Evolutionary conservation across 1,284 basidiomycete species (phyloP).

Genomic region (Testicularia cyperi): DNA sequence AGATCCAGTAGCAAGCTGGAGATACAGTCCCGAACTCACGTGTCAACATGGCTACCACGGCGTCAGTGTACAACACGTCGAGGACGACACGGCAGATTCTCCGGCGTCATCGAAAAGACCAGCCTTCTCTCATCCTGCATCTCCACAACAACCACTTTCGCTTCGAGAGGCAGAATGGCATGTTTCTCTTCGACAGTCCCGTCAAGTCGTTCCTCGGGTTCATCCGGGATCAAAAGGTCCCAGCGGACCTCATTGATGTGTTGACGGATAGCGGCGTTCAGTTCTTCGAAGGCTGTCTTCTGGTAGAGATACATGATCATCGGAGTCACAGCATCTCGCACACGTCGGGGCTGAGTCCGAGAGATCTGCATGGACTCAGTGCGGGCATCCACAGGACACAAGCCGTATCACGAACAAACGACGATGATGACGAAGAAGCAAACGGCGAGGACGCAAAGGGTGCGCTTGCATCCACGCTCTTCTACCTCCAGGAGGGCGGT

Average conservation of each 20-base stretch:
- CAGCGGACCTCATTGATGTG: slow-evolving; percentile 52
- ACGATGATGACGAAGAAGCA: background rate
- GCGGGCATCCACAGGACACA: background rate
- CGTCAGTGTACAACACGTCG: slow-evolving; percentile 56
- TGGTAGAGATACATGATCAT: slow-evolving; percentile 58
- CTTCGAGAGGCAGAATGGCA: slow-evolving; percentile 56
- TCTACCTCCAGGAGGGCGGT: slow-evolving; percentile 47
- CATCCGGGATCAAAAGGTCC: slow-evolving; percentile 52
- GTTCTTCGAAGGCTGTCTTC: slow-evolving; percentile 56
- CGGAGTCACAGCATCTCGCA: slow-evolving; percentile 23
- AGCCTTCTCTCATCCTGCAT: slow-evolving; percentile 52
- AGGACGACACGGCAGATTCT: slow-evolving; percentile 56
- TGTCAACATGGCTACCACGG: slow-evolving; percentile 53
- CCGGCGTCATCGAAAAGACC: slow-evolving; percentile 51
- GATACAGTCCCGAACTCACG: too few relatives aligned
- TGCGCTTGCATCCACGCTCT: slow-evolving; percentile 24
- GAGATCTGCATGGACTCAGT: slow-evolving; percentile 18
- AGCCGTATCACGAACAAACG: background rate
- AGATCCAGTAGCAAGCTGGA: too few relatives aligned
- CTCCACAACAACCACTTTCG: slow-evolving; percentile 52
- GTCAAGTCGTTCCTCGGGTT: slow-evolving; percentile 50
- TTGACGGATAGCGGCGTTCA: slow-evolving; percentile 45
- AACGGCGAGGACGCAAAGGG: too few relatives aligned
- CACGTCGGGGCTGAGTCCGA: slow-evolving; percentile 7
- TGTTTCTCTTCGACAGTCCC: slow-evolving; percentile 54